Conservation (phyloP, 2,329 filamentous ascomycete species). For the Clarireedia paspali region DNA sequence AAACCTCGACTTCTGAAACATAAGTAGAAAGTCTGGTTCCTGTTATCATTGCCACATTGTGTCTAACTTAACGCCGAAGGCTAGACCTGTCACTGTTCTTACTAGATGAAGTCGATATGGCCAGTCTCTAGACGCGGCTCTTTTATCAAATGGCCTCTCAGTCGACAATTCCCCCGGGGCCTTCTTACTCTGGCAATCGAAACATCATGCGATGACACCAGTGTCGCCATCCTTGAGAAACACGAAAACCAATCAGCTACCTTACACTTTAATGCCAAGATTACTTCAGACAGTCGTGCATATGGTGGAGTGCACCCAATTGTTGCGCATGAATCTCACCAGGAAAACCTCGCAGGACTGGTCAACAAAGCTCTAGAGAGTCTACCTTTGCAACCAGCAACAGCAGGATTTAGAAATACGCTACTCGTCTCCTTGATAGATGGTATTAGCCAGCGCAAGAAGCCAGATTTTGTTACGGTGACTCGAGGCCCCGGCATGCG, state of each 20-base stretch:
- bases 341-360: constrained; percentile 59
- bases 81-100: constrained; percentile 12
- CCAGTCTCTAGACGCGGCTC: constrained; percentile 18
- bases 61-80: too few relatives aligned
- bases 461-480: constrained; percentile 78
- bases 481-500: constrained; percentile 89
- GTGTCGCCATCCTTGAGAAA: constrained; percentile 72
- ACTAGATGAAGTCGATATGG: constrained; percentile 24
- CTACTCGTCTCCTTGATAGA: constrained; percentile 11
- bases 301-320: constrained; percentile 77
- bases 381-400: constrained; percentile 33
- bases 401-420: constrained; percentile 15
- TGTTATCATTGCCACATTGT: not conserved
- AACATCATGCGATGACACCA: constrained; percentile 88
- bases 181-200: constrained; percentile 66
- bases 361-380: constrained; percentile 53
- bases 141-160: not conserved
- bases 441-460: constrained; percentile 30
- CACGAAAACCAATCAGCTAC: constrained; percentile 35
- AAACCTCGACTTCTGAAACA: not conserved
- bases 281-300: constrained; percentile 70
- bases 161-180: constrained; percentile 19
- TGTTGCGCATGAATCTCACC: constrained; percentile 68
- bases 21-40: too few relatives aligned
- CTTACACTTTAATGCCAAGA: constrained; percentile 71